These are phyloP conservation scores for Triticum aestivum DNA, from an alignment of 176 grass and related monocot species.

Conservation along the genomic window DNA sequence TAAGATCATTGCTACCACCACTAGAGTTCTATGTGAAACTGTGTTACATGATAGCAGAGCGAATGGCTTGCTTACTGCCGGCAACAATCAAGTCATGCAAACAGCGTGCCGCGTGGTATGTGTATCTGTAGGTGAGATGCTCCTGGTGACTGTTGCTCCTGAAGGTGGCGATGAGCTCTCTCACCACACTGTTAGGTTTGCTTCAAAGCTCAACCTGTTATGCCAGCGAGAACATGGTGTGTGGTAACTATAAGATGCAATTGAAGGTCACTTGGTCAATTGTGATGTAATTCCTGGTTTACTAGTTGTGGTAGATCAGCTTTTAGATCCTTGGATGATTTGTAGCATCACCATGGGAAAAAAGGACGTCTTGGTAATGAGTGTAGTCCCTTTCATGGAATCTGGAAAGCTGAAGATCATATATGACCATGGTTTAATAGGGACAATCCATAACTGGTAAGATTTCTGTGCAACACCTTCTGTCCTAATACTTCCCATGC, in stretches of 20 bases:
- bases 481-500: background rate
- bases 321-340: constrained; percentile 42
- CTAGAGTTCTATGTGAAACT: background rate
- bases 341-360: constrained; percentile 58
- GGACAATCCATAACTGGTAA: constrained; percentile 66
- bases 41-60: background rate
- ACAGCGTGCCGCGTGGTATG: background rate
- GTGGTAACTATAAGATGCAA: constrained; percentile 13
- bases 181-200: background rate
- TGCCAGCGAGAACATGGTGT: background rate
- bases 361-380: constrained; percentile 73
- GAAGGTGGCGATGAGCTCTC: background rate
- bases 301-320: background rate
- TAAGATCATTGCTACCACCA: background rate
- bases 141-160: background rate
- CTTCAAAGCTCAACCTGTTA: background rate
- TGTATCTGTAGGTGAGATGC: background rate
- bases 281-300: background rate
- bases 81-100: background rate
- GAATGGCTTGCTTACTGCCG: background rate
- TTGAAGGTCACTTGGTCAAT: background rate
- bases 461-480: background rate
- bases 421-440: constrained; percentile 74
- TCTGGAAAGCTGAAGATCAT: constrained; percentile 71
- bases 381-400: constrained; percentile 46